These are phyloP conservation scores for Mrakia frigida DNA, from an alignment of 768 basidiomycete genomes.

Conservation along the genomic window DNA sequence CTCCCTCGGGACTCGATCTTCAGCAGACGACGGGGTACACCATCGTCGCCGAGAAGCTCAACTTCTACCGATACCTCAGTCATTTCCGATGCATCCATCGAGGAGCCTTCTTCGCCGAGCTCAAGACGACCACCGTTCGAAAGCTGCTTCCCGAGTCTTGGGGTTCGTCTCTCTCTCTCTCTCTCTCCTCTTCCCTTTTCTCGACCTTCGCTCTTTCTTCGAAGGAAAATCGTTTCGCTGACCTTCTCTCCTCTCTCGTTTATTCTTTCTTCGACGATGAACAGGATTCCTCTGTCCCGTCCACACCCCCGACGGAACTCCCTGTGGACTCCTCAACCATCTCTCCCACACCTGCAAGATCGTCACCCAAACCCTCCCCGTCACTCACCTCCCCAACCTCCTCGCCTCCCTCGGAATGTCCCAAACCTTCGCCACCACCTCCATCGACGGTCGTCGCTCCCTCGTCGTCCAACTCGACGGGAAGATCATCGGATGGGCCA, in stretches of 20 bases:
- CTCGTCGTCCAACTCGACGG: constrained; percentile 95
- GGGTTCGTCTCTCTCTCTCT: constrained; percentile 55
- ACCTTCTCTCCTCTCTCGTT: constrained; percentile 18
- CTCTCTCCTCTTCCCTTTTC: constrained; percentile 11
- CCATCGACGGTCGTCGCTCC: constrained; percentile 65
- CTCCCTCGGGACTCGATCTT: constrained; percentile 89
- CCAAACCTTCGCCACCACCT: constrained; percentile 64
- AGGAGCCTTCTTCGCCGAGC: constrained; percentile 97
- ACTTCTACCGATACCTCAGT: constrained; percentile 96
- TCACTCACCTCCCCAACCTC: constrained; percentile 72
- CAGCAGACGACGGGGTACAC: constrained; percentile 99
- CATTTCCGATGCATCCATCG: constrained; percentile 98
- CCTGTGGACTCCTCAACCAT: constrained; percentile 96
- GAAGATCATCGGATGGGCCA: constrained; percentile 87
- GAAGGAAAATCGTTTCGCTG: constrained; percentile 6
- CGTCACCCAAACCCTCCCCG: constrained; percentile 67
- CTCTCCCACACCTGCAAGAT: constrained; percentile 89
- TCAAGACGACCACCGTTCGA: constrained; percentile 95
- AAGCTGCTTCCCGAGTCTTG: constrained; percentile 96
- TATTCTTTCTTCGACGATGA: too few relatives aligned
- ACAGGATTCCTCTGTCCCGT: constrained; percentile 95
- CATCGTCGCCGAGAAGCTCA: constrained; percentile 96
- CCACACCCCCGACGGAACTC: constrained; percentile 96
- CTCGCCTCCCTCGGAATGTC: constrained; percentile 91
- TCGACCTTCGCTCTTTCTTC: too few relatives aligned